phyloP scores from a whole-genome alignment of 164 flowering plant genomes.

The Tetrastigma voinierianum region DNA sequence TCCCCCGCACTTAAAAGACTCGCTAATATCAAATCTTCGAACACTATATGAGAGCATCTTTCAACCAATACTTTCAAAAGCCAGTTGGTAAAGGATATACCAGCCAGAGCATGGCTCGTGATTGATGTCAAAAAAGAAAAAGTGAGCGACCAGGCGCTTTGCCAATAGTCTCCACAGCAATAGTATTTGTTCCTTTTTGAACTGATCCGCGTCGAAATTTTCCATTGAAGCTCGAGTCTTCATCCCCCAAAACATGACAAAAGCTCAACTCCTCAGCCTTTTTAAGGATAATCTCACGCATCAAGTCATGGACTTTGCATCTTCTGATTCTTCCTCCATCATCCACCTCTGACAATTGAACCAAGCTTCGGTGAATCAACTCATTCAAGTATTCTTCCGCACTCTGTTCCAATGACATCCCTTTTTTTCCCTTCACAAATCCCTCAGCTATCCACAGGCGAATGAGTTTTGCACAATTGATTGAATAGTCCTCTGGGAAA shows the following conservation, averaged over 20 bases:
- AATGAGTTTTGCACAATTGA: background rate
- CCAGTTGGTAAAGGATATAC: too few relatives aligned
- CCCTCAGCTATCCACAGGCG: constrained; percentile 12
- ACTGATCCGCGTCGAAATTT: constrained; percentile 23
- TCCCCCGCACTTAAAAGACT: too few relatives aligned
- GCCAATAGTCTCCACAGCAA: too few relatives aligned
- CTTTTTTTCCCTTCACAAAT: too few relatives aligned
- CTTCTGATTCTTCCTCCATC: constrained; percentile 1
- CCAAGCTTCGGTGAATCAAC: constrained; percentile 27
- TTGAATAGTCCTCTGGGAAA: constrained; percentile 14
- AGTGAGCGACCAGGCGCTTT: too few relatives aligned
- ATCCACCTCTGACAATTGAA: constrained; percentile 13
- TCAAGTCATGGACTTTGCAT: constrained; percentile 26
- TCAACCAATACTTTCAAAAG: too few relatives aligned
- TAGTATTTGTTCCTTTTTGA: too few relatives aligned
- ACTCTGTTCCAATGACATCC: background rate
- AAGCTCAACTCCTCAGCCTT: constrained; percentile 19
- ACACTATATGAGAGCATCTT: too few relatives aligned
- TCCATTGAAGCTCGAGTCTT: background rate
- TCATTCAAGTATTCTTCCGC: constrained; percentile 32
- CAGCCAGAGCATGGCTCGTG: too few relatives aligned
- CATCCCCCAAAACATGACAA: background rate
- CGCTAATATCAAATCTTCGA: too few relatives aligned
- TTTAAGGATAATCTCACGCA: constrained; percentile 21
- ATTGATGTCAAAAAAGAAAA: too few relatives aligned